Conservation (phyloP, 2,329 filamentous ascomycete genomes). For the Fusarium multiceps region DNA sequence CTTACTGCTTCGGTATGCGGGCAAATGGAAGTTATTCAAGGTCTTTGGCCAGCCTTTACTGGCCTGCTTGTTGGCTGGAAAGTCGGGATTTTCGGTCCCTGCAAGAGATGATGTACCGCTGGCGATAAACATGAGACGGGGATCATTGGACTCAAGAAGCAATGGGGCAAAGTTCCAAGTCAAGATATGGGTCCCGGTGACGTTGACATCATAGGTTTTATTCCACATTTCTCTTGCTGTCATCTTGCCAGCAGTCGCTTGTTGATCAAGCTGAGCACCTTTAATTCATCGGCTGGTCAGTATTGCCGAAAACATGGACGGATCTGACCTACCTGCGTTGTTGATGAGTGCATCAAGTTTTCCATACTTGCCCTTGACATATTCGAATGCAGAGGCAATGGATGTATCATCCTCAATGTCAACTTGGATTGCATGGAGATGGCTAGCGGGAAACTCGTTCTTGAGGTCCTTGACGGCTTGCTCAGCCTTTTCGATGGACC, state of each 20-base stretch:
- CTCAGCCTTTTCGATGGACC: not conserved
- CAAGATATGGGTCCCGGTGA: not conserved
- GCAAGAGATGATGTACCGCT: constrained; percentile 1
- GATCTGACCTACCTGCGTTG: not conserved
- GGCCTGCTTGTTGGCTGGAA: not conserved
- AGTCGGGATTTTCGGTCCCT: not conserved
- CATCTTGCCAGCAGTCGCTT: not conserved
- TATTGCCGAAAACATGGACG: rapidly evolving
- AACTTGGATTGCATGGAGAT: not conserved
- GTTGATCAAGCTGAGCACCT: not conserved
- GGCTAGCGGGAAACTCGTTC: not conserved
- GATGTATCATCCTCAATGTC: not conserved
- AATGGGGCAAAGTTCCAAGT: not conserved
- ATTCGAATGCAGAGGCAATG: not conserved
- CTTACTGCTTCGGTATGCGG: not conserved
- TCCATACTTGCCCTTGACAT: not conserved
- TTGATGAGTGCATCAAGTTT: not conserved
- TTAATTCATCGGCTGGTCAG: not conserved
- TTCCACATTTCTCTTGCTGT: not conserved
- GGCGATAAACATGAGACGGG: constrained; percentile 1
- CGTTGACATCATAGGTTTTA: not conserved
- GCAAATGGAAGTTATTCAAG: not conserved
- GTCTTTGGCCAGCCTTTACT: not conserved
- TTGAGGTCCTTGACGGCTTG: not conserved
- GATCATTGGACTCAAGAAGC: not conserved